A percentile compares a stretch with the other conserved stretches of the same genome.
These are phyloP conservation scores for Raphidocelis subcapitata DNA, from an alignment of 139 green algal genomes.

Conservation along the genomic window DNA sequence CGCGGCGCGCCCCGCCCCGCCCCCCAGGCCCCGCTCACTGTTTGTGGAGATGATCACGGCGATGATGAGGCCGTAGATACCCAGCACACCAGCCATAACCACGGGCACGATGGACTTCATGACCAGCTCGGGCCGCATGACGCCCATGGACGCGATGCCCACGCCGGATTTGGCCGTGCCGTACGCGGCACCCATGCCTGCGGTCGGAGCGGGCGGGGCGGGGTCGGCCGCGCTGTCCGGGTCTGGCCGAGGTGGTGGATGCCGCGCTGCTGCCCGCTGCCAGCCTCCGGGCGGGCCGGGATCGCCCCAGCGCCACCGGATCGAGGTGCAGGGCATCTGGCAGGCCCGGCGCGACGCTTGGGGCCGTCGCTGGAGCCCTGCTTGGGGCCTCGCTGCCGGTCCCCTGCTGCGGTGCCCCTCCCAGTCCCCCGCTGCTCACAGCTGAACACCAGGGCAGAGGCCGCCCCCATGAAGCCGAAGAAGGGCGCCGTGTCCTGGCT, in stretches of 20 bases:
- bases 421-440: too few relatives aligned
- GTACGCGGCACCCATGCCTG: slow-evolving; percentile 97
- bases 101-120: slow-evolving; percentile 99
- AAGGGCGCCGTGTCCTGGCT: slow-evolving; percentile 57
- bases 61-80: slow-evolving; percentile 99
- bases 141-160: slow-evolving; percentile 98
- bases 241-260: too few relatives aligned
- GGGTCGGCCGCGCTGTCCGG: too few relatives aligned
- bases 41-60: slow-evolving; percentile 97
- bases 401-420: too few relatives aligned
- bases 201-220: too few relatives aligned
- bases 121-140: slow-evolving; percentile 98
- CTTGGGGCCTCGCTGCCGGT: too few relatives aligned
- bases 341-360: too few relatives aligned
- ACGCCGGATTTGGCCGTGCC: slow-evolving; percentile 98
- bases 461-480: slow-evolving; percentile 98
- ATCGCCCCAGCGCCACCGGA: too few relatives aligned
- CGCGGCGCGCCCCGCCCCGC: not conserved
- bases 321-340: too few relatives aligned
- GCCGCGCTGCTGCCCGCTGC: too few relatives aligned
- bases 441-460: slow-evolving; percentile 93
- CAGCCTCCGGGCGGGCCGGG: too few relatives aligned
- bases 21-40: slow-evolving; percentile 58
- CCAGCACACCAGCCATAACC: slow-evolving; percentile 99
- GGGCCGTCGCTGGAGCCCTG: too few relatives aligned